Evolutionary conservation across 805 yeast species (phyloP), one percentile per base, ranked within the genome.

Genomic region (Ogataea ganodermae): DNA sequence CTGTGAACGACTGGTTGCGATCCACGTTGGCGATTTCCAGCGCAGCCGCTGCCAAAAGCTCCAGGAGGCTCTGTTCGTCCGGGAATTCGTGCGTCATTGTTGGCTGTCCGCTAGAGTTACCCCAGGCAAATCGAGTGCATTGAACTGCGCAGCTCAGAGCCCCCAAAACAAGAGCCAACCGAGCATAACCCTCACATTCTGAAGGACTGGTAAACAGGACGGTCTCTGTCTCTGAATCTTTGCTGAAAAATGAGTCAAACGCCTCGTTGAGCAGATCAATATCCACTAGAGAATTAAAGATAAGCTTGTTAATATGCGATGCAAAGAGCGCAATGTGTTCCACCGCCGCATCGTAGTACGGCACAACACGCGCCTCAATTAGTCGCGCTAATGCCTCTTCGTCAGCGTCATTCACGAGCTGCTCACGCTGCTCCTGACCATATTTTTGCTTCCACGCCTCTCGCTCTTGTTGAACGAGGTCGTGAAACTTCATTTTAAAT

Each of bases 311-410:
- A 27, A 63, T 35, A n/a, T 55, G 21, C 10, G 16, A 18, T 6
- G 39, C 51, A 30, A 61, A 60, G 35, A 47, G 56, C 1, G 35
- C 42, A 3, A 63, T 9, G 39, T 61, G 42, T 41, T 62, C 66
- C 4, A 42, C n/a, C 14, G 59, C 35, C 1, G 65, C 63, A 6
- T 49, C 46, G 31, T 49, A 51, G 35, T 55, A 33, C 1, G 57
- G 57, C 2, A 51, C 21, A 7, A 47, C 17, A 9, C 26, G 22
- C 3, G 36, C 38, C n/a, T 57, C 46, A 5, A 50, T 14, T 6
- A 35, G 22, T n/a, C 44, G 37, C 31, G 51, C 39, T 13, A 53
- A 37, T 7, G 22, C 12, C 6, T 40, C 37, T 22, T 44, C 50
- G 17, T 49, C 42, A 6, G 21, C 40, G 12, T 21, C 23, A 12